Evolutionary conservation across 345 rosid genomes (phyloP).

Genomic region (Crucihimalaya himalaica): DNA sequence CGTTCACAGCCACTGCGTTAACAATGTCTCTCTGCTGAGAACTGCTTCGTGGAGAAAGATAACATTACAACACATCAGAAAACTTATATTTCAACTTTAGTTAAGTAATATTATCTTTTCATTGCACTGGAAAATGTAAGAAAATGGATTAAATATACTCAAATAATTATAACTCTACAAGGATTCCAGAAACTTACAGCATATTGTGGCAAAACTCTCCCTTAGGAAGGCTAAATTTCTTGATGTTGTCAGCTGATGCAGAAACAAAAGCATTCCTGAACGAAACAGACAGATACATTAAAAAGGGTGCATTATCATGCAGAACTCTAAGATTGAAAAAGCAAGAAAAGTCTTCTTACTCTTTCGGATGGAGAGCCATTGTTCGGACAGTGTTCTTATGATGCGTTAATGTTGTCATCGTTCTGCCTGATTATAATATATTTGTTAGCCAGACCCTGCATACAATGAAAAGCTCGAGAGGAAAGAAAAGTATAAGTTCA

Average conservation of each 20-base stretch:
- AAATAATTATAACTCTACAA: not conserved
- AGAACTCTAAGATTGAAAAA: constrained; percentile 18
- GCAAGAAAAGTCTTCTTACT: constrained; percentile 45
- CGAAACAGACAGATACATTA: not conserved
- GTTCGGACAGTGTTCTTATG: constrained; percentile 91
- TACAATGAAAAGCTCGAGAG: not conserved
- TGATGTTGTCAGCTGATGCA: constrained; percentile 87
- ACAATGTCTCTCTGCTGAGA: constrained; percentile 83
- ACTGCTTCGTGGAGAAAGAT: constrained; percentile 42
- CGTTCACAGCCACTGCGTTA: constrained; percentile 74
- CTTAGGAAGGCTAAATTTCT: constrained; percentile 81
- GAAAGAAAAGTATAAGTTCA: not conserved
- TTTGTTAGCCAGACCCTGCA: not conserved
- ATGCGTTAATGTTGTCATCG: constrained; percentile 80
- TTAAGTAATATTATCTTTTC: not conserved
- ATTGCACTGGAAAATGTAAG: not conserved
- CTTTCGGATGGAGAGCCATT: constrained; percentile 79
- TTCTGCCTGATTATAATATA: constrained; percentile 54
- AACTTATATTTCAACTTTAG: not conserved
- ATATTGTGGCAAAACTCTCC: constrained; percentile 89
- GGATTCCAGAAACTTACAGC: constrained; percentile 67
- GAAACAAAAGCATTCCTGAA: constrained; percentile 82
- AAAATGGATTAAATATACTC: not conserved
- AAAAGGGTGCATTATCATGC: not conserved
- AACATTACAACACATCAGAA: not conserved